Evolutionary conservation across 108 stramenopile species (phyloP), one percentile per base, ranked within the genome.

Genomic region (Nitzschia sp.): DNA sequence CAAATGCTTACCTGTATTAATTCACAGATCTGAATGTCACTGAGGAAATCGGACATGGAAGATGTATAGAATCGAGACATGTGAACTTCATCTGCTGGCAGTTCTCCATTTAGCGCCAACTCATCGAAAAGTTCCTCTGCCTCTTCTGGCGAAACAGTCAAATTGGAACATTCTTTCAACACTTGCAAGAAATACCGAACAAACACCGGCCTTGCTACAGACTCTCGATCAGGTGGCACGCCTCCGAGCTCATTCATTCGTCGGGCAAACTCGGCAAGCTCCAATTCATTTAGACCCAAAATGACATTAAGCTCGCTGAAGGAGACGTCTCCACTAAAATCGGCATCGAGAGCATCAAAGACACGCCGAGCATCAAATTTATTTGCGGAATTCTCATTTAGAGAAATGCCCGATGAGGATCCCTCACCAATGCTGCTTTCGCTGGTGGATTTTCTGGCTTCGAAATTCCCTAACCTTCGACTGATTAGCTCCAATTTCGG

Each of bases 261-360:
- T 36, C 49, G 45, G 38, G 76, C 68, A 64, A 83, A 83, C 29
- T 65, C 71, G 35, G 46, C 21, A 36, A 83, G 47, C 59, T 79
- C 66, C 17, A 18, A 15, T 13, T 54, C 55, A 33, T 63, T 59
- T 13, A 83, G 64, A 15, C 62, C 62, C 27, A 83, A 28, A 31
- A 79, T 58, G 26, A 45, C 57, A 48, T 83, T 79, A 9, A 84
- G 72, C 53, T 84, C 83, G 31, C 56, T 54, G 53, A 64, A 80
- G 17, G 58, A 51, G 18, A 84, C 19, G 26, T 61, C 65, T 11
- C 75, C 79, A 62, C 59, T 45, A 21, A 49, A 61, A 54, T 80
- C 49, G 32, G 48, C 15, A 68, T 80, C 79, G 19, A 84, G 42
- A 9, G 42, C 53, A 47, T 79, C 75, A 55, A 79, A 83, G 46